Evolutionary conservation across 116 monocot genomes (phyloP), one percentile per base, ranked within the genome.

Genomic region (Dioscorea cayenensis): DNA sequence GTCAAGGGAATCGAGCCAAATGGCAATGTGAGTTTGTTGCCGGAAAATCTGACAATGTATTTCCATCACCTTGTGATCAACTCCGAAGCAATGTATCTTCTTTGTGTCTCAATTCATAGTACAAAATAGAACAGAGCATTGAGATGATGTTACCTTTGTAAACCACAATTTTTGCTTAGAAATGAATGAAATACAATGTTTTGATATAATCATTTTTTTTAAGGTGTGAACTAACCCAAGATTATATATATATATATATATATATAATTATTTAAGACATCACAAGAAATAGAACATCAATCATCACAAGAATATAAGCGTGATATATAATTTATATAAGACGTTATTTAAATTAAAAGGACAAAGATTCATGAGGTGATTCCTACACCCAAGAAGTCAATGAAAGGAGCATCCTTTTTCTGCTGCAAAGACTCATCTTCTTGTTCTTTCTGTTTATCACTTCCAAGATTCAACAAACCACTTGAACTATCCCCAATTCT

Each of bases 301-400:
- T 25, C 60, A 60, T 60, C n/a, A 59, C 59, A 19, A 19, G n/a
- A 59, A 59, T 59, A 17, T 21, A 59, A 14, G 7, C 17, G 17
- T 21, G 21, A 59, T 59, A 59, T 4, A 17, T 21, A 59, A 14
- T 6, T 16, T 19, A 16, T 59, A 59, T 19, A 19, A 21, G 5
- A 19, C 59, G 20, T 17, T 59, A n/a, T 19, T 32, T 59, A 59
- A 59, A n/a, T 59, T 59, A 21, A 59, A 17, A 21, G 59, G 21
- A 19, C 17, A 19, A 59, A 19, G 21, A 27, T 22, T 68, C 63
- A 78, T 5, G 66, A 70, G 38, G 51, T 60, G 23, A 77, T 66
- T 3, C 85, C 85, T 5, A 85, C 81, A 28, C 85, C 85, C 71
- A 85, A 66, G 70, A 85, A 85, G 36, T 85, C 85, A 29, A 85